Percentiles rank a stretch among this genome's conserved stretches.
Evolutionary conservation across 768 basidiomycete genomes (phyloP).

Genomic region (Mycena filopes): DNA sequence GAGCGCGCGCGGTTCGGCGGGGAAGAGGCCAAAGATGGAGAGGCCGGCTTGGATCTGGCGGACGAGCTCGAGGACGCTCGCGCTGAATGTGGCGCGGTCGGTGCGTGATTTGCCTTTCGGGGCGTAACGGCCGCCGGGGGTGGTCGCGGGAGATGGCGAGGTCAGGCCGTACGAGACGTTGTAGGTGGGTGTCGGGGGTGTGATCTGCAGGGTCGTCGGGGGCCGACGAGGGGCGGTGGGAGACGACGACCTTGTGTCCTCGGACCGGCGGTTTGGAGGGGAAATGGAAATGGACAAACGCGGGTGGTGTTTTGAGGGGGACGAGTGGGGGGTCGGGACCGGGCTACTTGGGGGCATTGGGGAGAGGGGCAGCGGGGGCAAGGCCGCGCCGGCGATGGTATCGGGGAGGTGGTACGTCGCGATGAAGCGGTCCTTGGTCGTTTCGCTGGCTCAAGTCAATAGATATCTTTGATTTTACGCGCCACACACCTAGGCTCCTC

Average conservation of each 20-base stretch:
- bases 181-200: constrained; percentile 35
- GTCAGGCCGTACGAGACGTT: constrained; percentile 5
- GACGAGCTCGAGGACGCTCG: constrained; percentile 80
- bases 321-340: constrained; percentile 35
- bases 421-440: constrained; percentile 84
- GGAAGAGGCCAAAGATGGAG: constrained; percentile 74
- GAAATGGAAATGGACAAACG: constrained; percentile 38
- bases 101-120: constrained; percentile 41
- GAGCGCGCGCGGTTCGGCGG: constrained; percentile 37
- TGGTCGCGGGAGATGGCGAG: constrained; percentile 24
- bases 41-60: constrained; percentile 79
- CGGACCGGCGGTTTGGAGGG: constrained; percentile 33
- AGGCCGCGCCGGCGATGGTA: constrained; percentile 37
- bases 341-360: constrained; percentile 30
- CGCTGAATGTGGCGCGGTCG: constrained; percentile 60
- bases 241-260: constrained; percentile 20
- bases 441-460: constrained; percentile 58
- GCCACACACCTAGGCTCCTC: constrained; percentile 71
- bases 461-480: constrained; percentile 10
- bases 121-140: constrained; percentile 26
- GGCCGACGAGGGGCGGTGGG: constrained; percentile 34
- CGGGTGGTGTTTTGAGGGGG: constrained; percentile 34
- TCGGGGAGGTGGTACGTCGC: constrained; percentile 73
- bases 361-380: constrained; percentile 34
- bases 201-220: constrained; percentile 32